Evolutionary conservation across 106 monocot genomes (phyloP).

Genomic region (Amphibolis antarctica): DNA sequence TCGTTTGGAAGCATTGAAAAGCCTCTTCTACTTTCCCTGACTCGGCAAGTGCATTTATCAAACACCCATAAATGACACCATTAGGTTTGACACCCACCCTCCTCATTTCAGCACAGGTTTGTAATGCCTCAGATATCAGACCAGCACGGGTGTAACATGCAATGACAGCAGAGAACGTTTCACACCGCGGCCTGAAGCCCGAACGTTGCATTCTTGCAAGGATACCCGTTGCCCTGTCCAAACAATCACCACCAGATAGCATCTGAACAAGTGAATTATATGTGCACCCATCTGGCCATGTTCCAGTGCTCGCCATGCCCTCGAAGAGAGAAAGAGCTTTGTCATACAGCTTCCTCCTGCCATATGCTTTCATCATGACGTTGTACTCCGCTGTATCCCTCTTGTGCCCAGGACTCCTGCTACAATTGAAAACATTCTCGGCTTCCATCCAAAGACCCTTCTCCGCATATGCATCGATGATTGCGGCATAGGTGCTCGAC

Average conservation of each 20-base stretch:
- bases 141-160: slow-evolving; percentile 23
- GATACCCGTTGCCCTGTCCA: slow-evolving; percentile 38
- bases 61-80: slow-evolving; percentile 55
- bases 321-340: slow-evolving; percentile 55
- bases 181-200: slow-evolving; percentile 48
- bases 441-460: slow-evolving; percentile 70
- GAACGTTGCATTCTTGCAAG: slow-evolving; percentile 37
- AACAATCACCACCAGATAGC: slow-evolving; percentile 45
- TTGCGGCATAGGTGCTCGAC: slow-evolving; percentile 58
- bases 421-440: slow-evolving; percentile 39
- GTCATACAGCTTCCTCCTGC: slow-evolving; percentile 56
- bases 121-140: slow-evolving; percentile 31
- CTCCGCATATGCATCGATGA: slow-evolving; percentile 71
- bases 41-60: slow-evolving; percentile 63
- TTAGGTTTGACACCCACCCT: slow-evolving; percentile 40
- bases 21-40: slow-evolving; percentile 36
- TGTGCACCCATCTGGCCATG: slow-evolving; percentile 68
- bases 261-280: slow-evolving; percentile 82
- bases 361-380: slow-evolving; percentile 86
- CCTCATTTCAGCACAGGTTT: slow-evolving; percentile 48
- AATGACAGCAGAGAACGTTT: slow-evolving; percentile 57
- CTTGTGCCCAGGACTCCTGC: slow-evolving; percentile 14
- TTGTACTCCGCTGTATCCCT: slow-evolving; percentile 58
- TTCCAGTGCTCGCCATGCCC: slow-evolving; percentile 42
- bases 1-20: slow-evolving; percentile 29